A percentile compares a stretch with the other conserved stretches of the same genome.
Conservation (phyloP, 192 early-diverging fungal species). For the Coemansia nantahalensis region DNA sequence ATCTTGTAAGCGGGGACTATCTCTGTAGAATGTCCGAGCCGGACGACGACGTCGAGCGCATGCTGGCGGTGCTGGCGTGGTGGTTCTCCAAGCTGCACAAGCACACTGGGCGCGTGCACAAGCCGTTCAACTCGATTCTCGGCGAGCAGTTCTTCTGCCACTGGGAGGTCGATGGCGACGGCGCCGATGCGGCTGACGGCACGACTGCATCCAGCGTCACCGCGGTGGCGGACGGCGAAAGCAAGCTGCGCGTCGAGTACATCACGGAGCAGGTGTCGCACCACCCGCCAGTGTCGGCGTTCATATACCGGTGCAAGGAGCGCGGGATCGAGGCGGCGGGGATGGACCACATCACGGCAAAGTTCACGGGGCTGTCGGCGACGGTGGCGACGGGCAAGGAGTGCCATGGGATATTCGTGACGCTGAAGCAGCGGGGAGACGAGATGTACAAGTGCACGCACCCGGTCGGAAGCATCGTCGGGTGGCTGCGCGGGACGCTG, state of each 20-base stretch:
- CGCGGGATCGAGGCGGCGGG: slow-evolving; percentile 63
- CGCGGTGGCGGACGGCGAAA: slow-evolving; percentile 12
- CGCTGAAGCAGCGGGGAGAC: slow-evolving; percentile 54
- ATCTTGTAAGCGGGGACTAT: too few relatives aligned
- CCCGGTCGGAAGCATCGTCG: slow-evolving; percentile 64
- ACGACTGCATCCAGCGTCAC: slow-evolving; percentile 42
- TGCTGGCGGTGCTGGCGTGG: slow-evolving; percentile 69
- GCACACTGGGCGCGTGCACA: slow-evolving; percentile 54
- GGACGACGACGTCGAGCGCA: slow-evolving; percentile 62
- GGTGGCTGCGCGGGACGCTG: slow-evolving; percentile 64
- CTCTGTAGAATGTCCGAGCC: slow-evolving; percentile 58
- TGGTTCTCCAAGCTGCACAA: slow-evolving; percentile 72
- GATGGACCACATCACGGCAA: slow-evolving; percentile 68
- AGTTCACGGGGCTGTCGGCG: slow-evolving; percentile 72
- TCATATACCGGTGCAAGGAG: slow-evolving; percentile 60
- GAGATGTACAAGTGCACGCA: slow-evolving; percentile 68
- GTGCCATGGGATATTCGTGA: slow-evolving; percentile 66
- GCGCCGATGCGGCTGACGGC: slow-evolving; percentile 7
- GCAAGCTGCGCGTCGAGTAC: slow-evolving; percentile 51
- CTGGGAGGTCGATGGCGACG: slow-evolving; percentile 44
- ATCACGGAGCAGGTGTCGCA: slow-evolving; percentile 64
- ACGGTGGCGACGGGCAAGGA: slow-evolving; percentile 65
- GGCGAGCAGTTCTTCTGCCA: slow-evolving; percentile 60
- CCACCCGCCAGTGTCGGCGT: slow-evolving; percentile 62
- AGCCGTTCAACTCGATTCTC: slow-evolving; percentile 60